Conservation (phyloP, 73 alveolate species). For the Paramecium tetraurelia region DNA sequence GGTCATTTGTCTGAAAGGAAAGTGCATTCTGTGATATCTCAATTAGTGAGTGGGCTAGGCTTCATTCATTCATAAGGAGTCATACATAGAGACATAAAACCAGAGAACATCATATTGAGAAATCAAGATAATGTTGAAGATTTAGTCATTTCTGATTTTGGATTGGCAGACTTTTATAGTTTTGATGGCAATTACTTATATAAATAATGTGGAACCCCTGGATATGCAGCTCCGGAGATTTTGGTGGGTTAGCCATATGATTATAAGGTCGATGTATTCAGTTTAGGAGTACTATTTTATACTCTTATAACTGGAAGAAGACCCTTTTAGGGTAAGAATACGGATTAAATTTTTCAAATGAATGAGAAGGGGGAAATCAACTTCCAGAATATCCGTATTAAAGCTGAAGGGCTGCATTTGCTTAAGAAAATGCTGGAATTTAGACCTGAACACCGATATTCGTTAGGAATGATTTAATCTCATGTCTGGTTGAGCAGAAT, state of each 20-base stretch:
- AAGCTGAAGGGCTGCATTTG: not conserved
- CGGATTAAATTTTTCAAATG: not conserved
- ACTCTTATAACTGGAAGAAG: slow-evolving; percentile 54
- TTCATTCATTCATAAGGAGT: slow-evolving; percentile 22
- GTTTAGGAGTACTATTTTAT: slow-evolving; percentile 59
- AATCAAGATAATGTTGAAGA: slow-evolving; percentile 17
- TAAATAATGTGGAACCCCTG: slow-evolving; percentile 42
- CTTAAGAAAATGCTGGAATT: not conserved
- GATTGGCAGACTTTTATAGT: slow-evolving; percentile 23
- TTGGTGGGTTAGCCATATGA: not conserved
- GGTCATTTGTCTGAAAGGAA: not conserved
- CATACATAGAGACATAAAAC: slow-evolving; percentile 60
- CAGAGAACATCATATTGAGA: slow-evolving; percentile 40
- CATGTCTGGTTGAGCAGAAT: not conserved
- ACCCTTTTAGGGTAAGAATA: slow-evolving; percentile 53
- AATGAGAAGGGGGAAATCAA: not conserved
- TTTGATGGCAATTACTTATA: not conserved
- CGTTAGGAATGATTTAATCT: not conserved
- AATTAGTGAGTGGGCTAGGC: not conserved
- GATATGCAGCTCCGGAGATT: slow-evolving; percentile 48
- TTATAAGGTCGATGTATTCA: slow-evolving; percentile 64
- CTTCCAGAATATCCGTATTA: not conserved
- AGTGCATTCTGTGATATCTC: not conserved
- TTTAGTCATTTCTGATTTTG: not conserved
- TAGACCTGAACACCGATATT: not conserved